Conservation (phyloP, 148 eudicot genomes). For the Rhododendron simsii region DNA sequence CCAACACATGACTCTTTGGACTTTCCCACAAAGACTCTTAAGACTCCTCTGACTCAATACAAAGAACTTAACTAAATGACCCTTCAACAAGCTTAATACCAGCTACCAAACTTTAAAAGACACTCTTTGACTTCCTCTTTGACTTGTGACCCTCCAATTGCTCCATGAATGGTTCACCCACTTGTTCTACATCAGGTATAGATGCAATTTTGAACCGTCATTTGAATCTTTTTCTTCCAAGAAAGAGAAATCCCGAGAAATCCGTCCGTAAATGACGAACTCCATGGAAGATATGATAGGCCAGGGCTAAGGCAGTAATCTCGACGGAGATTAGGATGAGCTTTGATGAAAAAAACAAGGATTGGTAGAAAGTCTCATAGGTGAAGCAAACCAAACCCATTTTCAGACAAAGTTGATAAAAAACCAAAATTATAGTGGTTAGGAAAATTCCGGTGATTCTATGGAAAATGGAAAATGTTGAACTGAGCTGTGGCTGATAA, state of each 20-base stretch:
- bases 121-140: too few relatives aligned
- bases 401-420: background rate
- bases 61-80: too few relatives aligned
- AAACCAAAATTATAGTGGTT: background rate
- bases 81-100: too few relatives aligned
- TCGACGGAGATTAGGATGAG: background rate
- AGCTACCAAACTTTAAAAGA: too few relatives aligned
- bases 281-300: background rate
- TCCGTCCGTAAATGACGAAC: background rate
- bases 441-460: background rate
- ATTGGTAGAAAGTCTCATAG: background rate
- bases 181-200: too few relatives aligned
- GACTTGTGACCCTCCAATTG: too few relatives aligned
- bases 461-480: background rate
- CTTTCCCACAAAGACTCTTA: too few relatives aligned
- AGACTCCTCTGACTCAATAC: too few relatives aligned
- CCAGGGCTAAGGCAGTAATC: background rate
- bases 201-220: too few relatives aligned
- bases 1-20: too few relatives aligned
- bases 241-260: too few relatives aligned
- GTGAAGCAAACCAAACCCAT: background rate
- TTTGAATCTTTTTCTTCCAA: slow-evolving; percentile 23
- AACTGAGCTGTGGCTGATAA: background rate
- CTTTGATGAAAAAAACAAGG: background rate
- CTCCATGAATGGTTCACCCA: too few relatives aligned